Percentiles rank a stretch among this genome's conserved stretches.
phyloP scores from a whole-genome alignment of 257 asterid genomes.

The Lycium barbarum region DNA sequence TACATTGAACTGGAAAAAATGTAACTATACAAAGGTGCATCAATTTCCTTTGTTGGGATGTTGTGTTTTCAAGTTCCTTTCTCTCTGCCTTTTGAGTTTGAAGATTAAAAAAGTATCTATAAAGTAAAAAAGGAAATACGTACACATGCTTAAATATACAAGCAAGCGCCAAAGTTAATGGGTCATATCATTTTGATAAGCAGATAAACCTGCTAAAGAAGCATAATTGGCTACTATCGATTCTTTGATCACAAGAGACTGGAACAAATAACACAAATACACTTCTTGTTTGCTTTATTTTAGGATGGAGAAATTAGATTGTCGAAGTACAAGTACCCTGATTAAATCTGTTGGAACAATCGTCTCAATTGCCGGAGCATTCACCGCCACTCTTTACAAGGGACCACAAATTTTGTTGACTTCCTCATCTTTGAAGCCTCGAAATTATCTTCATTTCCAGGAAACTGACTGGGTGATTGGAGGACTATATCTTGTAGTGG shows the following conservation, averaged over 20 bases:
- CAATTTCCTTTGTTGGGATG: neutral
- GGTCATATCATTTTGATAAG: neutral
- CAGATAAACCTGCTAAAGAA: neutral
- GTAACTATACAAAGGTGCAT: neutral
- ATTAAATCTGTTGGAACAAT: conserved; percentile 78
- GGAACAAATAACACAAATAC: conserved; percentile 29
- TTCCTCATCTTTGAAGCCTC: conserved; percentile 45
- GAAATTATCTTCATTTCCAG: conserved; percentile 33
- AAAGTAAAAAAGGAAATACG: neutral
- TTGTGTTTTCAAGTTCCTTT: neutral
- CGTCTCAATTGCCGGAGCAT: conserved; percentile 83
- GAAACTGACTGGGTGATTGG: conserved; percentile 68
- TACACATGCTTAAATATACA: neutral
- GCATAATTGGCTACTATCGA: neutral
- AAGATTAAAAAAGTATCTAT: neutral
- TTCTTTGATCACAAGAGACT: conserved; percentile 18
- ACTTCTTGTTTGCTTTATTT: conserved; percentile 35
- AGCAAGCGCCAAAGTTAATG: neutral
- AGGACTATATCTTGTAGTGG: conserved; percentile 72
- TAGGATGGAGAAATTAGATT: conserved; percentile 81
- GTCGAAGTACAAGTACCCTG: conserved; percentile 58
- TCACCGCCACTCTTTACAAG: conserved; percentile 74
- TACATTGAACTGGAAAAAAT: neutral
- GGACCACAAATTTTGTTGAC: conserved; percentile 63
- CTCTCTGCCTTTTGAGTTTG: neutral